Evolutionary conservation across 208 protist species (phyloP), one percentile per base, ranked within the genome.

Genomic region (Leishmania arabica): DNA sequence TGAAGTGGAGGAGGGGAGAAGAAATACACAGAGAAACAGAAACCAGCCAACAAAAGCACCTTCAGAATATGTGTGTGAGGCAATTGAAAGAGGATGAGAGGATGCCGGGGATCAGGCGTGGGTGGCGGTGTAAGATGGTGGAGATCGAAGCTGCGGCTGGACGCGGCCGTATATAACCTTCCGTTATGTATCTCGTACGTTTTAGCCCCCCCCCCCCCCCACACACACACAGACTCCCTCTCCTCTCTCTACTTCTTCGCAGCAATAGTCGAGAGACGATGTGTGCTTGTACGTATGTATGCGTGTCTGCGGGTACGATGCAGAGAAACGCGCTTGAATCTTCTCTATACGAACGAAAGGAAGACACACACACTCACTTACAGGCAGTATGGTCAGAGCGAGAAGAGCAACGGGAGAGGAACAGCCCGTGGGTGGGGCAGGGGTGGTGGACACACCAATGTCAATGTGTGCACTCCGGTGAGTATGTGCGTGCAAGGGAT

Each of bases 21-120:
- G 31, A 42, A 34, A 42, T 27, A 34, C 31, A 42, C 64, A 42
- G 31, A 40, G 49, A 81, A 31, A 62, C 24, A 54, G 21, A 13
- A 45, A 71, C 27, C 5, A 77, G 68, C n/a, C 56, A 82, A 76
- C 11, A 81, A 31, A 62, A 75, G 4, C 72, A 82, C 62, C 73
- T 77, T 6, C 77, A 82, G 58, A 45, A 56, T 68, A 49, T 72
- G 15, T 19, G 24, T n/a, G 13, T 60, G 15, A 74, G 62, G 70
- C 19, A 77, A 11, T 37, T 37, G 53, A 54, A 60, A 76, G 79
- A 51, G 70, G 56, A 40, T 34, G 54, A 66, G 75, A 81, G 9
- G 58, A 34, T 64, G 58, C 11, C 58, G n/a, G 27, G 58, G 27
- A 17, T 54, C 2, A 17, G 15, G 51, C 15, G 58, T 13, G 24